Conservation (phyloP, 208 protist genomes). For the Trypanosoma scelopori region DNA sequence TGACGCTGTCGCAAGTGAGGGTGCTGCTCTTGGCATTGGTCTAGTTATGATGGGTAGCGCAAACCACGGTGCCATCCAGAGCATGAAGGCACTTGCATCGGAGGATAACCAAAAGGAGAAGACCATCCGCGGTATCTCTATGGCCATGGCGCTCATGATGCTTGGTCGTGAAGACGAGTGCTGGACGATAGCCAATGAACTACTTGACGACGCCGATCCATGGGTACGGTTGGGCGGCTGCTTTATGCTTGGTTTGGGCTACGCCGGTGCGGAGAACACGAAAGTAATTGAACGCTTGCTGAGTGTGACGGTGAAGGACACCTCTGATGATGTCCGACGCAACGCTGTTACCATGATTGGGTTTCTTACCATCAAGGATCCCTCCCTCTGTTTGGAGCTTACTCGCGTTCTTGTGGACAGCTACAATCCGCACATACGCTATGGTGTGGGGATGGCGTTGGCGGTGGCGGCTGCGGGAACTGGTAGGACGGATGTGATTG, state of each 20-base stretch:
- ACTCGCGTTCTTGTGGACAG: conserved; percentile 89
- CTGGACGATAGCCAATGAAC: conserved; percentile 91
- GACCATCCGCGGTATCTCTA: conserved; percentile 97
- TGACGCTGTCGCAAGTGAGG: conserved; percentile 97
- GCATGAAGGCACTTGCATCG: conserved; percentile 91
- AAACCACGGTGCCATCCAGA: conserved; percentile 79
- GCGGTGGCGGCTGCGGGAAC: conserved; percentile 98
- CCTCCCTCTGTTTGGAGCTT: conserved; percentile 90
- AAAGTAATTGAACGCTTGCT: conserved; percentile 95
- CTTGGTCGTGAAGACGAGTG: conserved; percentile 96
- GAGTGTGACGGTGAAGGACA: conserved; percentile 97
- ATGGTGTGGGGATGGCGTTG: conserved; percentile 97
- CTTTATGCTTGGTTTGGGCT: conserved; percentile 97
- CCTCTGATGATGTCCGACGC: conserved; percentile 98
- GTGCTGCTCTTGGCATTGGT: conserved; percentile 97
- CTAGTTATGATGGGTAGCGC: conserved; percentile 97
- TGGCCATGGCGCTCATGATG: conserved; percentile 97
- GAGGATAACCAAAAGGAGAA: conserved; percentile 99
- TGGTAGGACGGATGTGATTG: conserved; percentile 89
- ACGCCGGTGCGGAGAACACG: conserved; percentile 95
- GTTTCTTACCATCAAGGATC: conserved; percentile 97
- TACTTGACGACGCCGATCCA: conserved; percentile 94
- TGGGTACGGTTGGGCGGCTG: conserved; percentile 97
- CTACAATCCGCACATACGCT: conserved; percentile 99
- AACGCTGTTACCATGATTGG: conserved; percentile 97